phyloP scores from a whole-genome alignment of 192 early-diverging fungal genomes.

The Podila epicladia region DNA sequence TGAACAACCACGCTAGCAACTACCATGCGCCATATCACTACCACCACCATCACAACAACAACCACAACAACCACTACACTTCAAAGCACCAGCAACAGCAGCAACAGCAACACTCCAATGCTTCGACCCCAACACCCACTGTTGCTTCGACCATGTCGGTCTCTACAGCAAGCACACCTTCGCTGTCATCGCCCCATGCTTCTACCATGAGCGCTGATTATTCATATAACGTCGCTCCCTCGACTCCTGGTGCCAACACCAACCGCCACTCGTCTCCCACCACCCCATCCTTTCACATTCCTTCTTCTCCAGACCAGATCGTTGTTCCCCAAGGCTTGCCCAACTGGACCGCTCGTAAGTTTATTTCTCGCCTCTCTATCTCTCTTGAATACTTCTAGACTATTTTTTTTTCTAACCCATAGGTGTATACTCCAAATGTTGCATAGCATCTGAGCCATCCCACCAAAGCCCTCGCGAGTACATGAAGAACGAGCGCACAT shows the following conservation, averaged over 20 bases:
- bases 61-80: conserved; percentile 1
- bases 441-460: conserved; percentile 1
- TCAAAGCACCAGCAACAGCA: conserved; percentile 6
- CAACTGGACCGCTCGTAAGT: not conserved
- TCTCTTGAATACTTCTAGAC: not conserved
- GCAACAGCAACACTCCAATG: conserved; percentile 18
- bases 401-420: not conserved
- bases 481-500: conserved; percentile 15
- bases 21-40: conserved; percentile 16
- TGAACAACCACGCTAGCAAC: conserved; percentile 22
- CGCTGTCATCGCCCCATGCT: conserved; percentile 22
- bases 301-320: conserved; percentile 44
- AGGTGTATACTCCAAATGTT: not conserved
- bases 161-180: conserved; percentile 40
- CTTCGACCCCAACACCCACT: conserved; percentile 42
- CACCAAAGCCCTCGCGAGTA: conserved; percentile 11
- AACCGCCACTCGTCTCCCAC: conserved; percentile 17
- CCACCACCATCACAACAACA: conserved; percentile 11
- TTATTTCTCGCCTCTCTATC: not conserved
- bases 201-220: conserved; percentile 19
- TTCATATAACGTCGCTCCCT: conserved; percentile 13
- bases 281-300: conserved; percentile 41
- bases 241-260: conserved; percentile 6
- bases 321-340: conserved; percentile 2
- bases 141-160: conserved; percentile 29